A percentile compares a stretch with the other conserved stretches of the same genome.
Evolutionary conservation across 805 yeast genomes (phyloP).

Genomic region (Pichia ethanolica): DNA sequence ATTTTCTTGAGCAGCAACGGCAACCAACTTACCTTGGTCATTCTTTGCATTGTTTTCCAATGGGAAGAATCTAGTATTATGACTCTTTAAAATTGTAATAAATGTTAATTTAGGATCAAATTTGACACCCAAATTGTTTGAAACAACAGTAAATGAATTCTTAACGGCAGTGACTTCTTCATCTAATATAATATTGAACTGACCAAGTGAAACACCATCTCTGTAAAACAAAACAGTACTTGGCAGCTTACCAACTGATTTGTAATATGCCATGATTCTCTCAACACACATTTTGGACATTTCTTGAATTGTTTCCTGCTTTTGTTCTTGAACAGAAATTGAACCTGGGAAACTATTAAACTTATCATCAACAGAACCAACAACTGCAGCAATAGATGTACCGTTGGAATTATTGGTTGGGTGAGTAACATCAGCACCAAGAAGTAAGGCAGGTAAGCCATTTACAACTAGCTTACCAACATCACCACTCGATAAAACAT

Average conservation of each 20-base stretch:
- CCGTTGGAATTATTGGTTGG: constrained; percentile 17
- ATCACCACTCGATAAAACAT: constrained; percentile 14
- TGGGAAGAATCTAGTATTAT: constrained; percentile 27
- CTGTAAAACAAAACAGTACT: constrained; percentile 24
- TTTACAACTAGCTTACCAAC: constrained; percentile 14
- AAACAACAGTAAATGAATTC: constrained; percentile 15
- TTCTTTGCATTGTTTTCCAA: constrained; percentile 20
- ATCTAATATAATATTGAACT: constrained; percentile 23
- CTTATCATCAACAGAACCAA: constrained; percentile 18
- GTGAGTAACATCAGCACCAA: constrained; percentile 27
- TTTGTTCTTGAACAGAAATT: constrained; percentile 18
- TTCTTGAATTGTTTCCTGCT: constrained; percentile 18
- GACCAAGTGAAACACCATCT: constrained; percentile 30
- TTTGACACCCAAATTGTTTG: constrained; percentile 9
- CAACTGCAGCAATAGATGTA: constrained; percentile 19
- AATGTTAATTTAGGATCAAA: constrained; percentile 25
- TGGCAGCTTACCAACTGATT: constrained; percentile 20
- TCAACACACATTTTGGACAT: constrained; percentile 22
- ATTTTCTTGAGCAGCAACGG: constrained; percentile 19
- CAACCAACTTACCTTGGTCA: constrained; percentile 14
- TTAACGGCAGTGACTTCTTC: constrained; percentile 23
- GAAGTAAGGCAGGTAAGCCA: constrained; percentile 20
- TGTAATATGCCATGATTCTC: constrained; percentile 17
- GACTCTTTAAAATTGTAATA: constrained; percentile 19
- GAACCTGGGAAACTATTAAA: constrained; percentile 24